Base-by-base conservation (phyloP, 257 asterid genomes). In the Solanum chilense region DNA sequence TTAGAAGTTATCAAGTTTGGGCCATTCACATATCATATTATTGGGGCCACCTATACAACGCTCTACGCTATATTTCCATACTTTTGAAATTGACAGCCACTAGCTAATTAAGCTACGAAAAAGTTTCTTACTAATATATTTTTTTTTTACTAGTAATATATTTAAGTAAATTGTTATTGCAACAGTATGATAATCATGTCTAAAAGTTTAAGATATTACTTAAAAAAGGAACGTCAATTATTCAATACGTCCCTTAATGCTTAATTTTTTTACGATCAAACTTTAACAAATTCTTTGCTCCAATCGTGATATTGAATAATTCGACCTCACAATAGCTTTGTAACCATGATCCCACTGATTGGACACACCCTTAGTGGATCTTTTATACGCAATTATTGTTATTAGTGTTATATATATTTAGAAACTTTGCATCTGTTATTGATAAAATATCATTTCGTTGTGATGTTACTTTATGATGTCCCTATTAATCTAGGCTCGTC, bases 21-120 rank as follows among this genome's bases (percentile, higher is more conserved):
- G 85, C 29, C 85, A 47, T 80, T 80, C 18, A 80, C 44, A 85
- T 87, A 88, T 91, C 88, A 66, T 27, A 84, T 66, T 14, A 27
- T 88, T 74, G 88, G 82, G 73, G 21, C 89, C 90, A 90, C 91
- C 88, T 80, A 16, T 52, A 66, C 20, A 49, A 27, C 15, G 29
- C 62, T 31, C 77, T 68, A 68, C 9, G 68, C 15, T 80, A 47
- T 49, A 84, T 84, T 70, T 66, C 31, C 74, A 45, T 37, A 86
- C 68, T 62, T 39, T 84, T 84, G 87, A 41, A 42, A 66, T 64
- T 84, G 87, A 84, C 87, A 66, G 87, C 87, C 87, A 84, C 23
- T 84, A 45, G 77, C 23, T 88, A 21, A 62, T 35, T 7, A 31
- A 20, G 6, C 13, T 70, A 70, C 14, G 77, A 89, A 45, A 47